Evolutionary conservation across 345 rosid species (phyloP).

Genomic region (Brassica nigra): DNA sequence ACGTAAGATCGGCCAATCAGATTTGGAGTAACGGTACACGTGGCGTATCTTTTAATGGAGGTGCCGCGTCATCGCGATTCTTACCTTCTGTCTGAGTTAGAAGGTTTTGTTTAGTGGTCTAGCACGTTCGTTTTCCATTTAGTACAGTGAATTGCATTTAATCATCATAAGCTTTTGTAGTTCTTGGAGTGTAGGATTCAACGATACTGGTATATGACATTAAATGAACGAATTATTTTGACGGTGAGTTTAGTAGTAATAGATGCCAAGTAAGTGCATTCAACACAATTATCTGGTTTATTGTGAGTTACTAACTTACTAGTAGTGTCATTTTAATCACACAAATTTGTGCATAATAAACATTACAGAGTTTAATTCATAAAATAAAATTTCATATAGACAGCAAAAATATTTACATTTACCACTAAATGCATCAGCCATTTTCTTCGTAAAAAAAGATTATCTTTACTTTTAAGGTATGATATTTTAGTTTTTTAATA

Average conservation of each 20-base stretch:
- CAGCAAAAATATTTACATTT: neutral
- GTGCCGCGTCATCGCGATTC: slow-evolving; percentile 26
- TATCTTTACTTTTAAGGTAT: neutral
- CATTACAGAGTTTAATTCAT: neutral
- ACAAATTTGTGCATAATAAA: no score
- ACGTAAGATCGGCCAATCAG: slow-evolving; percentile 33
- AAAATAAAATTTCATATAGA: no score
- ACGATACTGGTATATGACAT: neutral
- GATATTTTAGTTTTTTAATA: neutral
- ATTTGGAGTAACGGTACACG: neutral
- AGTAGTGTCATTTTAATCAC: neutral
- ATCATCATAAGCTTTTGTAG: neutral
- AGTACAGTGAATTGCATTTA: neutral
- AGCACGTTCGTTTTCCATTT: neutral
- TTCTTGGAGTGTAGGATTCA: neutral
- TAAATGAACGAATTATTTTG: neutral
- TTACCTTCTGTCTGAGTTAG: neutral
- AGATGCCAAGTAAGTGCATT: neutral
- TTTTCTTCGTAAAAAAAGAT: neutral
- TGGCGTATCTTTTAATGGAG: slow-evolving; percentile 11
- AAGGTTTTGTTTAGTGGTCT: neutral
- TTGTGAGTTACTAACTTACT: neutral
- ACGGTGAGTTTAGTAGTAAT: neutral
- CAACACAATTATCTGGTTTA: neutral
- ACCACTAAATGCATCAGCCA: neutral